Conservation (phyloP, 805 yeast genomes). For the Zygoascus flipseniorum region DNA sequence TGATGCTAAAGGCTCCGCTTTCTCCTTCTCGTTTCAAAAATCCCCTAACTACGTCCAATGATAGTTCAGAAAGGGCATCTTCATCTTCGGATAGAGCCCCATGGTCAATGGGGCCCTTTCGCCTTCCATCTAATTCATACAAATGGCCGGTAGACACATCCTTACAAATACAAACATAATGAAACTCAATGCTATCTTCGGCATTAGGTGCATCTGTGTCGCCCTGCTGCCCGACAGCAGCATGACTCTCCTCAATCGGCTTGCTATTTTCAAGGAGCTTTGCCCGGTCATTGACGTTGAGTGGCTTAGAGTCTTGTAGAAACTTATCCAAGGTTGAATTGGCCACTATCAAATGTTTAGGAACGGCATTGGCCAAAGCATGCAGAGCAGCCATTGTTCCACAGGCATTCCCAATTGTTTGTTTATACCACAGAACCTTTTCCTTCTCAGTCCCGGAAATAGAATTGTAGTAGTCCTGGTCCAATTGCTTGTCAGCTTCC, state of each 20-base stretch:
- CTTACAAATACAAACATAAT: constrained; percentile 68
- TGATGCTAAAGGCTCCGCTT: constrained; percentile 52
- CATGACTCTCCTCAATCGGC: constrained; percentile 34
- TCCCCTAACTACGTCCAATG: constrained; percentile 50
- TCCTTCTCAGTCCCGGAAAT: constrained; percentile 16
- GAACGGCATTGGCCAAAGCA: constrained; percentile 35
- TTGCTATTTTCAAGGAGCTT: constrained; percentile 36
- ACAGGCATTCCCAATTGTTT: constrained; percentile 81
- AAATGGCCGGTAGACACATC: constrained; percentile 34
- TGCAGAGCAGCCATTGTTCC: constrained; percentile 87
- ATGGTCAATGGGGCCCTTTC: constrained; percentile 63
- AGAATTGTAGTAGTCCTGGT: constrained; percentile 23
- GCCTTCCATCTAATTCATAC: constrained; percentile 85
- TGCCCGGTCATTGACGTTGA: constrained; percentile 31
- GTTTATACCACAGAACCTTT: constrained; percentile 64
- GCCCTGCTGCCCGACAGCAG: constrained; percentile 29
- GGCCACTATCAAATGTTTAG: constrained; percentile 21
- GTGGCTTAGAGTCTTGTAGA: constrained; percentile 20
- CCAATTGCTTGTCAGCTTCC: constrained; percentile 30
- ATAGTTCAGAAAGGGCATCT: constrained; percentile 43
- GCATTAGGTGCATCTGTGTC: constrained; percentile 34
- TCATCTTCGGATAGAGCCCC: constrained; percentile 38
- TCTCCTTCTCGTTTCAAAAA: constrained; percentile 46
- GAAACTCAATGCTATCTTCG: constrained; percentile 46
- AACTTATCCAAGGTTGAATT: constrained; percentile 24